phyloP scores from a whole-genome alignment of 176 grass and related monocot species.

The Lolium perenne region DNA sequence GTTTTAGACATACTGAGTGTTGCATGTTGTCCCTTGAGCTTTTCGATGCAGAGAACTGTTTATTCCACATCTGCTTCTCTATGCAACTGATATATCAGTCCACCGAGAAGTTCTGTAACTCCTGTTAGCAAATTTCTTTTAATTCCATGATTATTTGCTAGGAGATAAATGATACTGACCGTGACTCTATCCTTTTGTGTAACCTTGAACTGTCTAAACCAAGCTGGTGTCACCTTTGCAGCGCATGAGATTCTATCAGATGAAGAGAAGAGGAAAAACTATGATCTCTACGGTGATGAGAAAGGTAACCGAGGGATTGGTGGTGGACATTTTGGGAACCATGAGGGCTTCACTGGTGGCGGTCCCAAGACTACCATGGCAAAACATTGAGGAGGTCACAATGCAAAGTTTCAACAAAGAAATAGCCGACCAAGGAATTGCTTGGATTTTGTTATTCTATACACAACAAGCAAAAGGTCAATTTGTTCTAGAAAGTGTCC shows the following conservation, averaged over 20 bases:
- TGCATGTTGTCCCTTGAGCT: slow-evolving; percentile 17
- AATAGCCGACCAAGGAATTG: too few relatives aligned
- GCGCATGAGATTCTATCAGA: slow-evolving; percentile 93
- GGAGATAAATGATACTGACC: neutral
- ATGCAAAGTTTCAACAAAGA: too few relatives aligned
- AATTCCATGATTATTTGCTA: slow-evolving; percentile 9
- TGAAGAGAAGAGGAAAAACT: slow-evolving; percentile 97
- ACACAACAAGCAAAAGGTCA: too few relatives aligned
- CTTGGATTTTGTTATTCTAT: too few relatives aligned
- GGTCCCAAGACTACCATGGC: slow-evolving; percentile 55
- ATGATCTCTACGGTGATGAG: slow-evolving; percentile 89
- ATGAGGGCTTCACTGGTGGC: slow-evolving; percentile 66
- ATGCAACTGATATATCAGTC: slow-evolving; percentile 3
- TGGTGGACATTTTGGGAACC: slow-evolving; percentile 69
- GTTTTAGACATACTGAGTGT: slow-evolving; percentile 14
- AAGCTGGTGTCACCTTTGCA: slow-evolving; percentile 46
- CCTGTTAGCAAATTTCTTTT: neutral
- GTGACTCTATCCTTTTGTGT: neutral
- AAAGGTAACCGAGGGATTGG: slow-evolving; percentile 64
- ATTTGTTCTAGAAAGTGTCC: too few relatives aligned
- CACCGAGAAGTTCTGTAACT: slow-evolving; percentile 22
- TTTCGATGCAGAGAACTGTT: neutral
- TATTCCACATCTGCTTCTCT: slow-evolving; percentile 18
- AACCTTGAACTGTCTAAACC: slow-evolving; percentile 12
- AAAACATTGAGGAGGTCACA: slow-evolving; percentile 45